Evolutionary conservation across 257 asterid species (phyloP), one percentile per base, ranked within the genome.

Genomic region (Catharanthus roseus): DNA sequence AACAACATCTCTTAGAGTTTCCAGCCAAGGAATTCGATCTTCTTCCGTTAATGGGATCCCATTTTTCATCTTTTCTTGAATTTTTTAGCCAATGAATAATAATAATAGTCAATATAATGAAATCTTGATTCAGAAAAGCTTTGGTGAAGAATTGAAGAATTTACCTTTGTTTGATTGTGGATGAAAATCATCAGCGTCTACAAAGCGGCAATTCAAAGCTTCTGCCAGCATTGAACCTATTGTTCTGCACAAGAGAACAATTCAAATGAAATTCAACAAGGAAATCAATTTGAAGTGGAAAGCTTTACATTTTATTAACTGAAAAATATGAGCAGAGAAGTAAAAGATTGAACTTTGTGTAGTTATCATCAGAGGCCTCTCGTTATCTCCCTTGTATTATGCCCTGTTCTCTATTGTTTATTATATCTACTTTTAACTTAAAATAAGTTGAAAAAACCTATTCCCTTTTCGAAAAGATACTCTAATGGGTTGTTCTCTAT

Each of bases 141-240:
- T 60, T n/a, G n/a, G n/a, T n/a, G n/a, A n/a, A n/a, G n/a, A n/a
- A n/a, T 9, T 4, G 47, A 42, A 6, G 33, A 3, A 39, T n/a
- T 38, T 77, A 85, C 97, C 97, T 86, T 86, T 92, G 86, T 88
- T 92, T 15, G 90, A 72, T 60, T 75, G 82, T 0, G 93, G 77
- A 68, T 92, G 97, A 82, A 80, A 88, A 78, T 89, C 93, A 70
- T 92, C 97, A 0, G 96, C 97, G 77, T 92, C 97, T 41, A 87
- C 73, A 77, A 89, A 91, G 56, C 80, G 49, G 10, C 86, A 83
- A 28, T 88, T 75, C 42, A 86, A 65, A 33, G 67, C 77, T 53
- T 82, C 68, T 44, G 96, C 95, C 70, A 91, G 84, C 89, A 91
- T 78, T 23, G 71, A 80, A 34, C 97, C 96, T 51, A 89, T 82